Conservation (phyloP, 2,329 filamentous ascomycete species). For the Xylariales sp. region DNA sequence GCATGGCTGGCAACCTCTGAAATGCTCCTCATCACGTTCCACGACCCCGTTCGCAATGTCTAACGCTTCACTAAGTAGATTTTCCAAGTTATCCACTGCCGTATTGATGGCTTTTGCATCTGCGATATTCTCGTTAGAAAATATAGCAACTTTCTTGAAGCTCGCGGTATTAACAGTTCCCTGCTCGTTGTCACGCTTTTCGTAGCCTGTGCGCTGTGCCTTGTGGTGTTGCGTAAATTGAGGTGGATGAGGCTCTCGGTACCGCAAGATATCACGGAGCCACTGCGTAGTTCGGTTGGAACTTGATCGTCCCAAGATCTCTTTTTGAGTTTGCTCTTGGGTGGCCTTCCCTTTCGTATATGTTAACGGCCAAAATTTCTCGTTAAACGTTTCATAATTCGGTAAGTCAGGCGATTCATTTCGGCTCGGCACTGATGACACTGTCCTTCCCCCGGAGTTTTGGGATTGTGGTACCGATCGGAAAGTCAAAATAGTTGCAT, state of each 20-base stretch:
- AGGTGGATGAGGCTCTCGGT: conserved; percentile 9
- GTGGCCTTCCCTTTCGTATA: too few species aligned
- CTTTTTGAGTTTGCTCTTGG: too few species aligned
- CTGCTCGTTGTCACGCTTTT: conserved; percentile 13
- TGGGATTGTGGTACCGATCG: too few species aligned
- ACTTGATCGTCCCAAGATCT: conserved; percentile 13
- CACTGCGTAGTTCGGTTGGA: conserved; percentile 17
- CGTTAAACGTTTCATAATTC: too few species aligned
- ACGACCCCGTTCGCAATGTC: conserved; percentile 36
- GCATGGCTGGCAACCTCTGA: conserved; percentile 16
- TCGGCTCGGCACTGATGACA: too few species aligned
- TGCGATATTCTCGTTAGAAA: conserved; percentile 17
- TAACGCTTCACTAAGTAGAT: conserved; percentile 41
- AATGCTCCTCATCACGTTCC: conserved; percentile 23
- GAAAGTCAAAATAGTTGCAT: too few species aligned
- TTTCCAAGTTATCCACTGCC: conserved; percentile 34
- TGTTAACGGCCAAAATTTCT: too few species aligned
- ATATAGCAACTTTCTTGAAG: conserved; percentile 18
- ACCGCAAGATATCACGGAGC: conserved; percentile 21
- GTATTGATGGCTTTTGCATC: conserved; percentile 17
- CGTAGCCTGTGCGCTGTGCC: conserved; percentile 16
- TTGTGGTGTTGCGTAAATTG: conserved; percentile 20
- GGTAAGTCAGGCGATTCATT: too few species aligned
- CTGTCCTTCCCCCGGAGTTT: too few species aligned
- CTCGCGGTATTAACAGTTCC: conserved; percentile 7